Conservation (phyloP, 164 flowering plant species). For the Nymphaea thermarum region DNA sequence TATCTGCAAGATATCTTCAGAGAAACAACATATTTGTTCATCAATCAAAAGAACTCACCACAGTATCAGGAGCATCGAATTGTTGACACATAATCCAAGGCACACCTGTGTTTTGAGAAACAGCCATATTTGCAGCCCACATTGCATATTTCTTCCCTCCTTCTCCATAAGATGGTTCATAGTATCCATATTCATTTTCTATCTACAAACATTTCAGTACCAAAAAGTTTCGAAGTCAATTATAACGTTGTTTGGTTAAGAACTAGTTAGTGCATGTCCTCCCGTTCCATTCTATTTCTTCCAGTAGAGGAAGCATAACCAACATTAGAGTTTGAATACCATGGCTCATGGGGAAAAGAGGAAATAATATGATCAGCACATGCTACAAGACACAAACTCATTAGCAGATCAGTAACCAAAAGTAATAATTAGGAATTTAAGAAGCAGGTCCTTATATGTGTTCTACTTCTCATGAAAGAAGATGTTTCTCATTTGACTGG, state of each 20-base stretch:
- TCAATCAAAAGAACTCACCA: constrained; percentile 34
- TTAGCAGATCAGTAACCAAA: no score
- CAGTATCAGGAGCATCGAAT: constrained; percentile 79
- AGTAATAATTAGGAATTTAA: no score
- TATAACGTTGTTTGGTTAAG: no score
- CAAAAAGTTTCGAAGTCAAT: neutral
- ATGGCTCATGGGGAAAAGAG: no score
- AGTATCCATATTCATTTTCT: constrained; percentile 92
- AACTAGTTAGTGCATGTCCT: neutral
- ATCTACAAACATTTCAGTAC: constrained; percentile 34
- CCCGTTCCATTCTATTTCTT: neutral
- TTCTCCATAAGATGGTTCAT: constrained; percentile 62
- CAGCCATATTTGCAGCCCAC: constrained; percentile 96
- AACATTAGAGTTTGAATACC: no score
- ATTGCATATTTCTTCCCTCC: constrained; percentile 77
- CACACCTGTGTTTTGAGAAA: constrained; percentile 85
- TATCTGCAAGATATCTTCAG: no score
- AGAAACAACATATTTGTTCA: no score
- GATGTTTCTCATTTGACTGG: no score
- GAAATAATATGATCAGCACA: no score
- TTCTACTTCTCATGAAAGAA: no score
- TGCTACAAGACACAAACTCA: no score
- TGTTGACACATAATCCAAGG: constrained; percentile 99
- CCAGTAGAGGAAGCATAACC: neutral
- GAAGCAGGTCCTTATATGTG: no score